These are phyloP conservation scores for Geranium rotundifolium DNA, from an alignment of 345 rosid species.

Conservation along the genomic window DNA sequence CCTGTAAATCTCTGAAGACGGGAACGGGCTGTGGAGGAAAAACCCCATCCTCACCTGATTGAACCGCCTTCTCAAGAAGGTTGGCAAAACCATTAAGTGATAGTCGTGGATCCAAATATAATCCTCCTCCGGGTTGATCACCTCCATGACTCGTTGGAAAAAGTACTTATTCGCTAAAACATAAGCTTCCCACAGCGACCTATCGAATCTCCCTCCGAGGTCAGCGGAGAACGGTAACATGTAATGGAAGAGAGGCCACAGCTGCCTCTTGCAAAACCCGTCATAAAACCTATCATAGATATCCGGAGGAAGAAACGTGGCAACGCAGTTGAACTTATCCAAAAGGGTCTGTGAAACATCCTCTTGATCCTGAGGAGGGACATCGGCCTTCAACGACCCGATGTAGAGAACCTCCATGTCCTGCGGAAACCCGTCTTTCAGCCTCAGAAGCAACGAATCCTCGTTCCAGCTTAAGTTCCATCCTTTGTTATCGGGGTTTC, in stretches of 20 bases:
- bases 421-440: conserved; percentile 28
- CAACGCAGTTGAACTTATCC: conserved; percentile 30
- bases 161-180: conserved; percentile 30
- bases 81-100: conserved; percentile 38
- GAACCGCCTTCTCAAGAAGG: conserved; percentile 28
- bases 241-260: conserved; percentile 39
- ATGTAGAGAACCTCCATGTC: conserved; percentile 28
- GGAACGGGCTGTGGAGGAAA: conserved; percentile 40
- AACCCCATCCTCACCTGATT: conserved; percentile 31
- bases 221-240: conserved; percentile 31
- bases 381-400: conserved; percentile 26
- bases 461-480: conserved; percentile 35
- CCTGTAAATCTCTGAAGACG: conserved; percentile 36
- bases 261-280: conserved; percentile 37
- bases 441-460: conserved; percentile 27
- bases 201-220: conserved; percentile 24
- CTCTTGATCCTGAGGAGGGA: conserved; percentile 27
- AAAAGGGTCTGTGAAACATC: conserved; percentile 24
- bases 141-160: conserved; percentile 28
- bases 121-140: conserved; percentile 30
- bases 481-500: conserved; percentile 13
- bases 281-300: conserved; percentile 22
- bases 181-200: conserved; percentile 34
- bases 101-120: conserved; percentile 39
- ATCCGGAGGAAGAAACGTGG: conserved; percentile 33